Conservation (phyloP, 192 early-diverging fungal genomes). For the Coemansia sp. region DNA sequence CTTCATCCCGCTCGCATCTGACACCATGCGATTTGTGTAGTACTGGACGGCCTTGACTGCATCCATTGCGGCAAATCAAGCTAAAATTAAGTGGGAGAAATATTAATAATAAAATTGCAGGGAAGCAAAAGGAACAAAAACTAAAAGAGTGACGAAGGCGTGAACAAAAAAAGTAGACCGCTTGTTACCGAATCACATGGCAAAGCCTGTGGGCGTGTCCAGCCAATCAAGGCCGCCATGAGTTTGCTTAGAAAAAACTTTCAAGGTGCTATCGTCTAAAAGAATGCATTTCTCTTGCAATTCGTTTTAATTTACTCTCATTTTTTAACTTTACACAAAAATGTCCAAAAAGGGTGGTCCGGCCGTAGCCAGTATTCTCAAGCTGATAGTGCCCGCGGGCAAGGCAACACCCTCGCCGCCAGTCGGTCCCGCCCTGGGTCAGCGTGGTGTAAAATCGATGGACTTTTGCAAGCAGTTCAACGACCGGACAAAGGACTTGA, state of each 20-base stretch:
- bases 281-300: background rate
- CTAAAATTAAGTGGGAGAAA: background rate
- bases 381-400: conserved; percentile 81
- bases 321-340: background rate
- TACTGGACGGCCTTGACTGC: conserved; percentile 76
- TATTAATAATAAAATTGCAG: background rate
- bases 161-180: background rate
- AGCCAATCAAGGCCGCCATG: background rate
- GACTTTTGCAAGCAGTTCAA: conserved; percentile 99
- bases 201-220: background rate
- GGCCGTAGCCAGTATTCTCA: conserved; percentile 57
- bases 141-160: background rate
- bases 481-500: conserved; percentile 86
- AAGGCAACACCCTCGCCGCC: conserved; percentile 94
- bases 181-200: background rate
- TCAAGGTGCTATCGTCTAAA: background rate
- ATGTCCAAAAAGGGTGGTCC: conserved; percentile 53
- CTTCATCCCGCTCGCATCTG: conserved; percentile 95
- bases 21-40: conserved; percentile 91
- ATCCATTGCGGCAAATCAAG: conserved; percentile 58
- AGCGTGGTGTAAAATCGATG: conserved; percentile 95
- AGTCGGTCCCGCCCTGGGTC: conserved; percentile 93
- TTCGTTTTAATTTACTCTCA: background rate
- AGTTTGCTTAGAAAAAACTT: background rate
- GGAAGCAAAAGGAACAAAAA: background rate